Base-by-base conservation (phyloP, 768 basidiomycete genomes). In the Hygrophoropsis aurantiaca region DNA sequence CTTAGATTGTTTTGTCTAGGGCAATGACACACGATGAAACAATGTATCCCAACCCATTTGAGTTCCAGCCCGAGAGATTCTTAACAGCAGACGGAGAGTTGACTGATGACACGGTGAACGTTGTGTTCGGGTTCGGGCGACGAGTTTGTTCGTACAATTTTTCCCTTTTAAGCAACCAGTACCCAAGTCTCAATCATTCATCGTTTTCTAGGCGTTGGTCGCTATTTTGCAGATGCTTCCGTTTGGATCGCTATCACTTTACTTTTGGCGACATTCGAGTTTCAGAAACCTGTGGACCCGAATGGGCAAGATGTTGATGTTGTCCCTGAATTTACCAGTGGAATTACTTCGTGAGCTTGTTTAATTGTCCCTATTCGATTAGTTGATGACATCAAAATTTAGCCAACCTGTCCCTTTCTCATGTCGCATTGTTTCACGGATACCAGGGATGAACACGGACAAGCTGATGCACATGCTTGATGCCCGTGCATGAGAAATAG, bases 171-270 rank as follows among this genome's bases (percentile, higher is more conserved):
- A n/a, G n/a, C n/a, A n/a, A n/a, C n/a, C n/a, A n/a, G n/a, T n/a
- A n/a, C n/a, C n/a, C n/a, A n/a, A n/a, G n/a, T n/a, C n/a, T n/a
- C n/a, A n/a, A n/a, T n/a, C n/a, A n/a, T n/a, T n/a, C n/a, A n/a
- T n/a, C 18, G 18, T 15, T 27, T 16, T 11, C 48, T 64, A 3
- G 56, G 62, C n/a, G 56, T 55, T n/a, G 63, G 65, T 11, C 53
- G 50, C 33, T 46, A 64, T 51, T 67, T 64, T 23, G 63, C 63
- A 18, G 60, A 64, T 5, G 60, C 65, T 11, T 64, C 63, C 33
- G 19, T 64, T n/a, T 64, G 63, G 63, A 54, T 65, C 40, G 65
- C 60, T 15, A 50, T 64, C 4, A 63, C 50, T 8, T 63, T 65
- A 44, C 53, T 64, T 15, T 61, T 67, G 32, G 35, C 62, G 42